Evolutionary conservation across 306 rosid genomes (phyloP), one percentile per base, ranked within the genome.

Genomic region (Pyrus betulifolia): DNA sequence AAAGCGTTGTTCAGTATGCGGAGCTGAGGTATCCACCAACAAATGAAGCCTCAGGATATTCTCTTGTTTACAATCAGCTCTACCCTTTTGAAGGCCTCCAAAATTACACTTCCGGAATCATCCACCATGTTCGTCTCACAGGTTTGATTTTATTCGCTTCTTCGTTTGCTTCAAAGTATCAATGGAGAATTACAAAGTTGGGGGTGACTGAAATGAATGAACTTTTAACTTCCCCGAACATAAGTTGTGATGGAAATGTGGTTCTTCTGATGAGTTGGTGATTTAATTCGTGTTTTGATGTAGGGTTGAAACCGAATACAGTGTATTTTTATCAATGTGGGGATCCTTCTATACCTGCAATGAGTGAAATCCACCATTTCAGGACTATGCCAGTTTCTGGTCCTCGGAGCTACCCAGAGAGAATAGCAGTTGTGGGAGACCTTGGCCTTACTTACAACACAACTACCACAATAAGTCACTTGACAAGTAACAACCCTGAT

Each of bases 391-490:
- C 96, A 60, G 66, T 80, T 67, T 83, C 96, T 55, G 85, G 80
- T 77, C 89, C 84, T 4, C 54, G 19, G 77, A 91, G 88, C 78
- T 93, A 93, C 79, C 95, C 98, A 0, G 74, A 55, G 57, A 85
- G 88, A 80, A 76, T 91, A 73, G 95, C 91, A 7, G 70, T 93
- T 66, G 89, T 86, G 49, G 96, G 98, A 76, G 98, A 91, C 83
- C 98, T 93, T 82, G 98, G 98, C 71, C 96, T 93, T 70, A 93
- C 98, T 42, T 87, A 86, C 84, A 93, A 93, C 70, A 87, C 96
- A 23, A 89, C 98, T 58, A 30, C 93, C 68, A 93, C 96, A 33
- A 72, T 93, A n/a, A 69, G 80, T 85, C 96, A 93, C 83, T 13
- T 93, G 89, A 79, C 77, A 46, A 85, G 69, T 19, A 87, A 91